Evolutionary conservation across 352 stramenopile species (phyloP).

Genomic region (Phytopythium delawarense): DNA sequence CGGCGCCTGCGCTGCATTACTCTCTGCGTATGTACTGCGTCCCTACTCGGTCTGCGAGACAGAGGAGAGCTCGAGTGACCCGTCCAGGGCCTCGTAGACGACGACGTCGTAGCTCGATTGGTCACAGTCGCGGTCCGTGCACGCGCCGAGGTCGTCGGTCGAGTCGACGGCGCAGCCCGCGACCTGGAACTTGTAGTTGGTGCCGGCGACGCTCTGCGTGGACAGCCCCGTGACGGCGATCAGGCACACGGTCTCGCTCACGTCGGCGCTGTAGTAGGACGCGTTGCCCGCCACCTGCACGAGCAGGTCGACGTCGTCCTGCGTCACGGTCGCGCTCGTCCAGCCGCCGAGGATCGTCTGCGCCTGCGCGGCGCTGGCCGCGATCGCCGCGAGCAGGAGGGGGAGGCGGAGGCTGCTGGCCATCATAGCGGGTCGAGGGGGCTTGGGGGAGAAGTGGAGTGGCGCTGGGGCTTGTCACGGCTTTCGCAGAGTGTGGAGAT

Average conservation of each 20-base stretch:
- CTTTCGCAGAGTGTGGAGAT: slow-evolving; percentile 2
- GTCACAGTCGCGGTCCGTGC: slow-evolving; percentile 33
- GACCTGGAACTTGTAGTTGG: slow-evolving; percentile 60
- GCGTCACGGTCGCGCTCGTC: slow-evolving; percentile 16
- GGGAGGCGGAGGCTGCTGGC: background rate
- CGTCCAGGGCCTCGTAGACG: slow-evolving; percentile 31
- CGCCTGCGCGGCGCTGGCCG: background rate
- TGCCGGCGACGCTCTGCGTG: slow-evolving; percentile 44
- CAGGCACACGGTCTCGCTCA: slow-evolving; percentile 33
- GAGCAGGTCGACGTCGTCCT: slow-evolving; percentile 23
- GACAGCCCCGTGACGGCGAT: slow-evolving; percentile 29
- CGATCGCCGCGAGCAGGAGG: background rate
- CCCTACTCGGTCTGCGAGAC: slow-evolving; percentile 23
- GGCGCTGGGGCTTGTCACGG: background rate
- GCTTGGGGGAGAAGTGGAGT: background rate
- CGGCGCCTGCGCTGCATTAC: background rate
- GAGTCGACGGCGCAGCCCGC: slow-evolving; percentile 35
- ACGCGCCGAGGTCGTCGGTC: slow-evolving; percentile 33
- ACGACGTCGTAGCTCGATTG: slow-evolving; percentile 29
- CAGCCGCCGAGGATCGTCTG: slow-evolving; percentile 17
- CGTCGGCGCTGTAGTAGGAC: slow-evolving; percentile 24
- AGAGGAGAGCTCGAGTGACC: slow-evolving; percentile 35
- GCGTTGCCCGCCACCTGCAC: slow-evolving; percentile 28
- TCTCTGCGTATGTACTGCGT: background rate
- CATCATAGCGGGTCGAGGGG: background rate